A percentile compares a stretch with the other conserved stretches of the same genome.
phyloP scores from a whole-genome alignment of 495 filamentous ascomycete species.

The Opeltia flavorubescens region DNA sequence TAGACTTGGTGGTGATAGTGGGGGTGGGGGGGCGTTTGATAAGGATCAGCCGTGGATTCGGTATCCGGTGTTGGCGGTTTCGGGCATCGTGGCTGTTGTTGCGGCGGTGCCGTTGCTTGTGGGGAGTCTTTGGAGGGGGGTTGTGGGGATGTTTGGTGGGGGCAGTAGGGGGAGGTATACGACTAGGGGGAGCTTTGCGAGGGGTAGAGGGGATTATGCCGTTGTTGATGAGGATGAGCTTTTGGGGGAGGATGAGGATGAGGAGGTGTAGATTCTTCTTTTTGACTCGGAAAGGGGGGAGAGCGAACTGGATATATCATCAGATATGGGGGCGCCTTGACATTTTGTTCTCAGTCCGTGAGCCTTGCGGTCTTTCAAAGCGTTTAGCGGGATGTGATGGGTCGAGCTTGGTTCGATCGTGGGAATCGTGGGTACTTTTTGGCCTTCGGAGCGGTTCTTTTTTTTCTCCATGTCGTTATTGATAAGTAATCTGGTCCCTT shows the following conservation, averaged over 20 bases:
- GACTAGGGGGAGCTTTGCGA: slow-evolving; percentile 70
- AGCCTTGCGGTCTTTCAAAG: no score
- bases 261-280: slow-evolving; percentile 58
- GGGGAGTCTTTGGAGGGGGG: slow-evolving; percentile 51
- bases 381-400: no score
- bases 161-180: slow-evolving; percentile 49
- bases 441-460: no score
- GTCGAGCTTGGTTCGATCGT: no score
- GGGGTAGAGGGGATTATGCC: slow-evolving; percentile 70
- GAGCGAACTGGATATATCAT: no score
- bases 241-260: slow-evolving; percentile 83
- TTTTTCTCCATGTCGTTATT: no score
- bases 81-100: slow-evolving; percentile 60
- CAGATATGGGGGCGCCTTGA: no score
- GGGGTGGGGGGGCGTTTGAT: slow-evolving; percentile 32
- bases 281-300: not conserved
- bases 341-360: no score
- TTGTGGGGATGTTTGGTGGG: slow-evolving; percentile 29
- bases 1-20: slow-evolving; percentile 53
- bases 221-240: slow-evolving; percentile 83
- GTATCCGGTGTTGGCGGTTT: slow-evolving; percentile 65
- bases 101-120: slow-evolving; percentile 60
- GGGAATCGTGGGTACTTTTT: no score
- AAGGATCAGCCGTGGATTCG: slow-evolving; percentile 55
- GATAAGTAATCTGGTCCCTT: no score